Percentiles rank a stretch among this genome's conserved stretches.
These are phyloP conservation scores for Pseudogymnoascus sp. DNA, from an alignment of 2,329 filamentous ascomycete genomes.

Conservation along the genomic window DNA sequence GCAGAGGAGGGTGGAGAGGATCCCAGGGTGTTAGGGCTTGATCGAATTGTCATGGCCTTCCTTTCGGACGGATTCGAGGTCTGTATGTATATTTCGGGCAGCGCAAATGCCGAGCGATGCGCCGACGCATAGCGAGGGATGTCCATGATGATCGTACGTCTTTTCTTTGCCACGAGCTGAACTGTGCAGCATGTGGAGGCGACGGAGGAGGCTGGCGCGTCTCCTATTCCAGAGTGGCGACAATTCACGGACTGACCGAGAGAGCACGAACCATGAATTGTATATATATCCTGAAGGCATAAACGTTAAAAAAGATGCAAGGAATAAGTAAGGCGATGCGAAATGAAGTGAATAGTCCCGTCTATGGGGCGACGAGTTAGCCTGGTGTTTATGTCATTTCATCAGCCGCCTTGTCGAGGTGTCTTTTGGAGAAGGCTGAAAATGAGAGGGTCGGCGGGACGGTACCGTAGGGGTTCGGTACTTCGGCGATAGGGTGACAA, in stretches of 20 bases:
- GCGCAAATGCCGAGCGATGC: slow-evolving; percentile 15
- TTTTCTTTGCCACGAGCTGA: slow-evolving; percentile 19
- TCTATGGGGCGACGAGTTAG: slow-evolving; percentile 5
- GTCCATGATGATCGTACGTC: slow-evolving; percentile 31
- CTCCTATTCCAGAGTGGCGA: slow-evolving; percentile 1
- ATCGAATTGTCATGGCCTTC: slow-evolving; percentile 19
- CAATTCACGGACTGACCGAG: slow-evolving; percentile 17
- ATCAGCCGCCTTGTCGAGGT: slow-evolving; percentile 1
- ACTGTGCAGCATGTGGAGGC: slow-evolving; percentile 13
- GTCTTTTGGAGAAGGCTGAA: slow-evolving; percentile 1
- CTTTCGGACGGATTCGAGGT: slow-evolving; percentile 30
- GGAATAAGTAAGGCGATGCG: slow-evolving; percentile 16
- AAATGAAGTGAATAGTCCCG: slow-evolving; percentile 8
- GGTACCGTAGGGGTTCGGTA: neutral
- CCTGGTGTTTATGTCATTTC: neutral
- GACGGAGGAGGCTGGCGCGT: slow-evolving; percentile 5
- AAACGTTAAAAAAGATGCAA: slow-evolving; percentile 12
- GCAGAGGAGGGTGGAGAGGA: slow-evolving; percentile 33
- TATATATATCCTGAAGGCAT: slow-evolving; percentile 4
- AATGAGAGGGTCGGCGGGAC: slow-evolving; percentile 3
- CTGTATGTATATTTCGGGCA: slow-evolving; percentile 35
- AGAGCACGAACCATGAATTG: slow-evolving; percentile 8
- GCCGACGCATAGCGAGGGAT: slow-evolving; percentile 29
- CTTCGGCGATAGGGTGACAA: slow-evolving; percentile 3
- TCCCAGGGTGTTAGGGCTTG: slow-evolving; percentile 20